phyloP scores from a whole-genome alignment of 495 filamentous ascomycete species.

The Lophiotrema nucula region DNA sequence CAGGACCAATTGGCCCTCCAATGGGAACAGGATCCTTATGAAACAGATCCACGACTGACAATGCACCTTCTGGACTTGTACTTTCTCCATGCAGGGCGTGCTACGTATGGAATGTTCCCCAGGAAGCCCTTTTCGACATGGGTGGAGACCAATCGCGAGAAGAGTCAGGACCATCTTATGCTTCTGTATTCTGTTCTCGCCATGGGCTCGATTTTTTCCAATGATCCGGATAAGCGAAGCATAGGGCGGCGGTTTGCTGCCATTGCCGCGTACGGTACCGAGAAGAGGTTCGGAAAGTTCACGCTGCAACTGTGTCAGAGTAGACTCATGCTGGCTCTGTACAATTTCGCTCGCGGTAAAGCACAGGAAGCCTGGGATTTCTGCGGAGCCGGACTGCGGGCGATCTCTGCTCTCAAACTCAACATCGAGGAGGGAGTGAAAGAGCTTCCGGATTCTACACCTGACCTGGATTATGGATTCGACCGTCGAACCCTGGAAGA shows the following conservation, averaged over 20 bases:
- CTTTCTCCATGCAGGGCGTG: conserved; percentile 54
- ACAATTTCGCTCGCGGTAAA: conserved; percentile 60
- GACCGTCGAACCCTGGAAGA: conserved; percentile 59
- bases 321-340: conserved; percentile 61
- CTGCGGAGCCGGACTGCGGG: conserved; percentile 57
- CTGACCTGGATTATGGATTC: conserved; percentile 56
- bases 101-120: conserved; percentile 59
- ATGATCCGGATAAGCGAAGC: conserved; percentile 48
- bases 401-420: conserved; percentile 56
- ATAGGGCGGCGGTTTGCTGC: conserved; percentile 53
- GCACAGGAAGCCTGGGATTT: conserved; percentile 59
- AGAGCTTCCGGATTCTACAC: conserved; percentile 39
- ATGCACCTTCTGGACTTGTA: conserved; percentile 55
- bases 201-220: conserved; percentile 57
- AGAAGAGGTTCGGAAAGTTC: conserved; percentile 49
- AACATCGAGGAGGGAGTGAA: conserved; percentile 60
- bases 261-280: conserved; percentile 59
- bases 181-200: conserved; percentile 65
- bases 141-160: conserved; percentile 52
- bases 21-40: conserved; percentile 66
- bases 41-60: conserved; percentile 42
- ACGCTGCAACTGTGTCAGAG: conserved; percentile 62
- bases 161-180: conserved; percentile 67
- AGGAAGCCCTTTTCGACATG: conserved; percentile 51
- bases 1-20: conserved; percentile 45